phyloP scores from a whole-genome alignment of 805 yeast genomes.

The Ogataea sp. region DNA sequence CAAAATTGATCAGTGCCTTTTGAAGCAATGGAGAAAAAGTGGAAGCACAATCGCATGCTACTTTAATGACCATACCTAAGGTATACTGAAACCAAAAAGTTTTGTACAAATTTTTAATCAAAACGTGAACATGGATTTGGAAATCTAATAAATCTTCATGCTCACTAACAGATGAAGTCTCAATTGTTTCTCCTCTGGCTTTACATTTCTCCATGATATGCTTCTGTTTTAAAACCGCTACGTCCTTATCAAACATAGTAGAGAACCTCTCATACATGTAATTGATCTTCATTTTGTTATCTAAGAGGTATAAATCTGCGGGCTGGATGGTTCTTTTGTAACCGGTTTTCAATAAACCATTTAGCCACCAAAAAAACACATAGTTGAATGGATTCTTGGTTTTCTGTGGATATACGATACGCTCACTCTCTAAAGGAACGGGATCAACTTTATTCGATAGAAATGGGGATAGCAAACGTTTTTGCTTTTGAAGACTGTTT shows the following conservation, averaged over 20 bases:
- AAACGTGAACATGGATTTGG: constrained; percentile 9
- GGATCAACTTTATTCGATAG: constrained; percentile 34
- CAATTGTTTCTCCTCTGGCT: constrained; percentile 13
- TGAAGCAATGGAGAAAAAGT: constrained; percentile 58
- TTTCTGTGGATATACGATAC: constrained; percentile 31
- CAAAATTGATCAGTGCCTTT: constrained; percentile 48
- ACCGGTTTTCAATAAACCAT: constrained; percentile 51
- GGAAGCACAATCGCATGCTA: constrained; percentile 32
- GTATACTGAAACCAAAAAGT: constrained; percentile 38
- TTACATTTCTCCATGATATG: constrained; percentile 23
- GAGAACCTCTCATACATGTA: constrained; percentile 28
- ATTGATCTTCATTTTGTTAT: constrained; percentile 34
- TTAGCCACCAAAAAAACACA: constrained; percentile 54
- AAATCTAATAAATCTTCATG: constrained; percentile 19
- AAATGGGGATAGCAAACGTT: constrained; percentile 3
- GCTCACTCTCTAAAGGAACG: constrained; percentile 35
- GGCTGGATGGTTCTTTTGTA: constrained; percentile 62
- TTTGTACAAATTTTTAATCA: constrained; percentile 26
- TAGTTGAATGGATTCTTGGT: constrained; percentile 28
- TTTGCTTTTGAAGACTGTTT: constrained; percentile 1
- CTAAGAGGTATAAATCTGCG: constrained; percentile 47
- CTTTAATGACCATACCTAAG: constrained; percentile 29
- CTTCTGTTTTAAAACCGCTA: constrained; percentile 13
- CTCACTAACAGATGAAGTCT: constrained; percentile 6
- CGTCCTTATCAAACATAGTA: background rate